Percentiles rank a stretch among this genome's conserved stretches.
phyloP scores from a whole-genome alignment of 306 rosid genomes.

The Prunus dulcis region DNA sequence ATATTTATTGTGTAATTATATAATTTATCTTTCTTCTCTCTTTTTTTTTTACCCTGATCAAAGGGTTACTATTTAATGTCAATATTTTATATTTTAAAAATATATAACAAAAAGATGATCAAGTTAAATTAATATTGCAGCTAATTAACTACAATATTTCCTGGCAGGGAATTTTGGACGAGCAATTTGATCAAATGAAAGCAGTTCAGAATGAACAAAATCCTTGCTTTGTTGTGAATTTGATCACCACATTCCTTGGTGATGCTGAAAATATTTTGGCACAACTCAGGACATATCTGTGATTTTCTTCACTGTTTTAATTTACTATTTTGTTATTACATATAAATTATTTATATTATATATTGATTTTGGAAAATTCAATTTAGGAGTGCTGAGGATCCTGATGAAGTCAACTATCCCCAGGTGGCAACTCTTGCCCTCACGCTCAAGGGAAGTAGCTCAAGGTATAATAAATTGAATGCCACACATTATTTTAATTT shows the following conservation, averaged over 20 bases:
- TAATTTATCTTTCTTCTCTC: not conserved
- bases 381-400: not conserved
- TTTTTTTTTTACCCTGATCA: no score
- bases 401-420: not conserved
- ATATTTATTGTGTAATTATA: no score
- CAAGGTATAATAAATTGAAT: not conserved
- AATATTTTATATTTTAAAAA: no score
- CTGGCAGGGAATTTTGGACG: conserved; percentile 6
- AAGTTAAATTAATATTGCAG: no score
- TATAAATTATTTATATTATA: no score
- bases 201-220: conserved; percentile 2
- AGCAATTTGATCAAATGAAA: not conserved
- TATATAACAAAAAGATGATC: no score
- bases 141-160: no score
- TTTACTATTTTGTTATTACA: no score
- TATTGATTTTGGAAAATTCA: no score
- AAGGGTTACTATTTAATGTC: no score
- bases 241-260: not conserved
- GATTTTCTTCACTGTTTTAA: not conserved
- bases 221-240: not conserved
- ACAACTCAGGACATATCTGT: not conserved
- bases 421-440: not conserved
- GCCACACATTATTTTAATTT: no score
- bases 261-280: not conserved
- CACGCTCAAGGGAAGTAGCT: conserved; percentile 6